These are phyloP conservation scores for Calycina marina DNA, from an alignment of 2,329 filamentous ascomycete species.

Conservation along the genomic window DNA sequence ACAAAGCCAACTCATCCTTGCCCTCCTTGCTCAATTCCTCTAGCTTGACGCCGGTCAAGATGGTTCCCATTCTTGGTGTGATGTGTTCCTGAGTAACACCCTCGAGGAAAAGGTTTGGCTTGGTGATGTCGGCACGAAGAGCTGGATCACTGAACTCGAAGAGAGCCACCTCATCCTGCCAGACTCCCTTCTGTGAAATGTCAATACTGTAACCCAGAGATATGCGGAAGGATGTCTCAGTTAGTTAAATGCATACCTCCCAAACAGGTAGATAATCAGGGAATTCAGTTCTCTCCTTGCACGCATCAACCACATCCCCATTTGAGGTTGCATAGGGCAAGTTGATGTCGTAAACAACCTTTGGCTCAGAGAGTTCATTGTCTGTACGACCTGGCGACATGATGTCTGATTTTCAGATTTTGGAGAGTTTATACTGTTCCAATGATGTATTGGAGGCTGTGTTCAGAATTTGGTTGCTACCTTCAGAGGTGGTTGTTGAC, in stretches of 20 bases:
- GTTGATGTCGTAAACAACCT: slow-evolving; percentile 29
- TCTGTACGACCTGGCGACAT: slow-evolving; percentile 15
- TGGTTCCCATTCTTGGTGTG: slow-evolving; percentile 27
- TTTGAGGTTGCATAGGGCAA: slow-evolving; percentile 29
- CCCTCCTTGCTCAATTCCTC: slow-evolving; percentile 23
- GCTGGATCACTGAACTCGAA: slow-evolving; percentile 32
- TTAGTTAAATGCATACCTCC: no score
- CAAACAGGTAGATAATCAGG: slow-evolving; percentile 31
- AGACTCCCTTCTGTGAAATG: no score
- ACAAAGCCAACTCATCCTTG: slow-evolving; percentile 29
- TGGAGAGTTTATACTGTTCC: no score
- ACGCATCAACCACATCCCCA: slow-evolving; percentile 23
- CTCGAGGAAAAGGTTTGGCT: slow-evolving; percentile 42
- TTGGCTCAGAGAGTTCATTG: slow-evolving; percentile 9
- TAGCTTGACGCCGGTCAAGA: slow-evolving; percentile 27
- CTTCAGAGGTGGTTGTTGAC: no score
- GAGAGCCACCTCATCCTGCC: slow-evolving; percentile 29
- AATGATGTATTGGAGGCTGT: no score
- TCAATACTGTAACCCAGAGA: no score
- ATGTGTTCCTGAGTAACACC: slow-evolving; percentile 47
- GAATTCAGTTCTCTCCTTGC: slow-evolving; percentile 25
- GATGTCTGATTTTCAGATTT: no score
- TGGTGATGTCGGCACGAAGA: slow-evolving; percentile 43
- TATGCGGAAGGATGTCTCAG: no score
- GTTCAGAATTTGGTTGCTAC: no score